phyloP scores from a whole-genome alignment of 1,284 basidiomycete species.

The Mycosarcoma maydis region DNA sequence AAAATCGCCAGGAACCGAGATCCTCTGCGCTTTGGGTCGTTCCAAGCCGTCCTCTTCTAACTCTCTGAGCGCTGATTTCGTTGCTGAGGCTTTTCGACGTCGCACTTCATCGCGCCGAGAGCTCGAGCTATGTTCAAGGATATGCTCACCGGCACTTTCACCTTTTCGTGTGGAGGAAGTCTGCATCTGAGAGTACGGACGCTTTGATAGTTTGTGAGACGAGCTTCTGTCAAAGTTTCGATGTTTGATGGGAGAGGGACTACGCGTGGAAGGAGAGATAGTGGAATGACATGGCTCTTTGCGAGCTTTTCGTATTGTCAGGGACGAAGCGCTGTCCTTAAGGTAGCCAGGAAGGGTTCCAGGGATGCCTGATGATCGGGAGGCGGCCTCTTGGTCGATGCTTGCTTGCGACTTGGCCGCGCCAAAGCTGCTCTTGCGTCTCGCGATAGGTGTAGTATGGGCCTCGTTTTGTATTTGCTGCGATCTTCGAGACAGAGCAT shows the following conservation, averaged over 20 bases:
- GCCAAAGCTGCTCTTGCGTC: conserved; percentile 3
- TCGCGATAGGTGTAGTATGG: conserved; percentile 20
- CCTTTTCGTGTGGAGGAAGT: too few species aligned
- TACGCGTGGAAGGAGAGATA: conserved; percentile 1
- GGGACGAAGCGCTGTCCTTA: conserved; percentile 3
- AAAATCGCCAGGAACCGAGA: conserved; percentile 22
- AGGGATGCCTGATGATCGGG: conserved; percentile 36
- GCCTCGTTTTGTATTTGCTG: conserved; percentile 23
- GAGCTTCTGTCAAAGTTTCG: conserved; percentile 3
- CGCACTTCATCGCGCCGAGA: conserved; percentile 12
- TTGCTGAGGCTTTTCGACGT: conserved; percentile 12
- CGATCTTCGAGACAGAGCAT: conserved; percentile 29
- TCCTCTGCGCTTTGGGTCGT: conserved; percentile 13
- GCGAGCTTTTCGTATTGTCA: neutral
- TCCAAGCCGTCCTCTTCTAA: neutral
- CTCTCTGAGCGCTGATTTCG: neutral
- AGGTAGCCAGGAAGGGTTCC: conserved; percentile 39
- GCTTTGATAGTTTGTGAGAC: conserved; percentile 6
- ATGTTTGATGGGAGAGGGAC: conserved; percentile 16
- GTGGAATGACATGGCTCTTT: neutral
- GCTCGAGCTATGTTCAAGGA: neutral
- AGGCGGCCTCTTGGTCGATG: conserved; percentile 28
- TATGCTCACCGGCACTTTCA: neutral
- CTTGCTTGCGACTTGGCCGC: conserved; percentile 8
- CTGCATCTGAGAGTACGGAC: conserved; percentile 6